Percentiles rank a stretch among this genome's conserved stretches.
These are phyloP conservation scores for Poa annua DNA, from an alignment of 176 grass and related monocot genomes.

Conservation along the genomic window DNA sequence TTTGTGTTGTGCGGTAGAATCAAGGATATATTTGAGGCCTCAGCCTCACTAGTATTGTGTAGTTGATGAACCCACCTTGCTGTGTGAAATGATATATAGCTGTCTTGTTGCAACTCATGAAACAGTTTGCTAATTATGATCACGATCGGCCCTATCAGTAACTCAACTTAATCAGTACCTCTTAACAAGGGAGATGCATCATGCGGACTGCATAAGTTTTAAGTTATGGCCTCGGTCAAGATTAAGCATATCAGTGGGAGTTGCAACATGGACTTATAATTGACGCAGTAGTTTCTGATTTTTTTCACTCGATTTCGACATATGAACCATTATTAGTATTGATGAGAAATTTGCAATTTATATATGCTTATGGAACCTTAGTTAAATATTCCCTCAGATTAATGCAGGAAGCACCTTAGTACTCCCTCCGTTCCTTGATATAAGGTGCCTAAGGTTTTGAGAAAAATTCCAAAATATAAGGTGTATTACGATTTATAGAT, in stretches of 20 bases:
- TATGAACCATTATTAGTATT: constrained; percentile 11
- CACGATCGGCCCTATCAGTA: neutral
- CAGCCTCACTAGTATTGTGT: neutral
- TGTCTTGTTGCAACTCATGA: neutral
- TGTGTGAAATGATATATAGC: constrained; percentile 19
- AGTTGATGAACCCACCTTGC: neutral
- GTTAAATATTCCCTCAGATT: neutral
- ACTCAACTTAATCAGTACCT: neutral
- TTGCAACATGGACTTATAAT: neutral
- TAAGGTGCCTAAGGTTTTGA: too few species aligned
- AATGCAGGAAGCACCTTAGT: neutral
- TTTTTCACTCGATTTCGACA: neutral
- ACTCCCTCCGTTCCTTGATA: too few species aligned
- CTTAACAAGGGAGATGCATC: constrained; percentile 19
- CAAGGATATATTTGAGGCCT: neutral
- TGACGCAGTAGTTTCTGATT: neutral
- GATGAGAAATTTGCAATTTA: neutral
- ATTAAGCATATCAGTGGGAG: neutral
- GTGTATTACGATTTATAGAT: too few species aligned
- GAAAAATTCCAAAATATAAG: too few species aligned
- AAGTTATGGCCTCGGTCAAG: neutral
- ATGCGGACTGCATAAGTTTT: neutral
- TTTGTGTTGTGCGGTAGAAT: neutral
- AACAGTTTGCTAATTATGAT: neutral
- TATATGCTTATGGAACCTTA: neutral